phyloP scores from a whole-genome alignment of 2,329 filamentous ascomycete genomes.

The Beauveria scarabaeidicola region DNA sequence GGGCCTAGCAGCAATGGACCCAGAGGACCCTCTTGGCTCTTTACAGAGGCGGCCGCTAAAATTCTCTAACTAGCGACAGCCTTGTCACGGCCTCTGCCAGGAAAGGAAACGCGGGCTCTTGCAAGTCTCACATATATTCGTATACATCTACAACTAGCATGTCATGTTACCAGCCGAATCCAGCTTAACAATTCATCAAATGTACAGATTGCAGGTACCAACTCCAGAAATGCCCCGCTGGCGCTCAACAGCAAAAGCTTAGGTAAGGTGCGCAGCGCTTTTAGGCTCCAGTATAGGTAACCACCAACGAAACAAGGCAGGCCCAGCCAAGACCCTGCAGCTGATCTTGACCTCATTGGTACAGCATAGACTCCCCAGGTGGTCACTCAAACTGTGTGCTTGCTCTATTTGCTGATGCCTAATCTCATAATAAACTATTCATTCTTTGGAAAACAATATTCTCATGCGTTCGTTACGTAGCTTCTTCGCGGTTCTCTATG shows the following conservation, averaged over 20 bases:
- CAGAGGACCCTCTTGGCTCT: neutral
- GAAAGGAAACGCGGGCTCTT: neutral
- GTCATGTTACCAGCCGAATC: no score
- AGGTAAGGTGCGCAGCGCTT: constrained; percentile 1
- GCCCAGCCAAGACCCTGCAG: neutral
- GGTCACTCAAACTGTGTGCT: no score
- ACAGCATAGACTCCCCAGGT: neutral
- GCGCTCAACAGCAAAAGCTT: neutral
- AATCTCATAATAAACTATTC: neutral
- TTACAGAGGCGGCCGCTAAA: neutral
- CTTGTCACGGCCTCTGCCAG: neutral
- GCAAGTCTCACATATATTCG: neutral
- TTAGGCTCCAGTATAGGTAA: constrained; percentile 5
- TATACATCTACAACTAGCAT: no score
- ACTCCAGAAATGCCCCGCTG: no score
- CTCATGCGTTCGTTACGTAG: neutral
- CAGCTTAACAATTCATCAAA: neutral
- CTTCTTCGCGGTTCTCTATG: neutral
- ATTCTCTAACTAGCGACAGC: constrained; percentile 1
- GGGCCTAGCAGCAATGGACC: no score
- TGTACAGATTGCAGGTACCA: neutral
- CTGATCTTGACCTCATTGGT: neutral
- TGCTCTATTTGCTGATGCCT: constrained; percentile 2
- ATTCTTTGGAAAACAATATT: neutral
- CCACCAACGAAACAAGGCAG: neutral